Percentiles rank a stretch among this genome's conserved stretches.
These are phyloP conservation scores for Trichoderma endophyticum DNA, from an alignment of 2,329 filamentous ascomycete genomes.

Conservation along the genomic window DNA sequence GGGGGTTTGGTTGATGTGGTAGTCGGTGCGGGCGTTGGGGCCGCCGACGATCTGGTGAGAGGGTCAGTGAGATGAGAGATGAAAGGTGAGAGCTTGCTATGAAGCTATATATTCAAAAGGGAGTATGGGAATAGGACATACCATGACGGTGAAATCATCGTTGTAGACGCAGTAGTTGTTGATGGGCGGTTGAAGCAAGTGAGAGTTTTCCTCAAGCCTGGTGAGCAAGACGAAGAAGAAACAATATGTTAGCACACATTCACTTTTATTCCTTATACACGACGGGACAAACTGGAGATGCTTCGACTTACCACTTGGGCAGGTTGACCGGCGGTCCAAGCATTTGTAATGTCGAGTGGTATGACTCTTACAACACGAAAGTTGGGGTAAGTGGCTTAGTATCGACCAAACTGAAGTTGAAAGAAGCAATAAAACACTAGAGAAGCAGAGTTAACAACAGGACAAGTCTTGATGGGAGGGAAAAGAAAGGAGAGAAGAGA, in stretches of 20 bases:
- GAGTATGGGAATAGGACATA: slow-evolving; percentile 28
- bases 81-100: neutral
- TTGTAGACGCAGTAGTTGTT: slow-evolving; percentile 99
- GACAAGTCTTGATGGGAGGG: neutral
- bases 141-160: slow-evolving; percentile 78
- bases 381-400: neutral
- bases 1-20: slow-evolving; percentile 94
- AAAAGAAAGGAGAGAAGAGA: neutral
- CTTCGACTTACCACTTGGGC: slow-evolving; percentile 52
- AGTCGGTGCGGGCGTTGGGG: slow-evolving; percentile 93
- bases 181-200: slow-evolving; percentile 88
- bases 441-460: neutral
- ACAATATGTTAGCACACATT: neutral
- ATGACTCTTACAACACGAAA: slow-evolving; percentile 3
- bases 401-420: neutral
- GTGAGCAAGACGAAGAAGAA: neutral
- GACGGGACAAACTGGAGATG: neutral
- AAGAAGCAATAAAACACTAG: neutral
- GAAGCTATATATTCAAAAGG: neutral
- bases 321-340: slow-evolving; percentile 52
- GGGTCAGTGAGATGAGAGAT: neutral
- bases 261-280: neutral
- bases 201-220: slow-evolving; percentile 88
- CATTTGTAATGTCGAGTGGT: slow-evolving; percentile 34
- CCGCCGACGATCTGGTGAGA: slow-evolving; percentile 75